phyloP scores from a whole-genome alignment of 768 basidiomycete species.

The Suillus placidus region DNA sequence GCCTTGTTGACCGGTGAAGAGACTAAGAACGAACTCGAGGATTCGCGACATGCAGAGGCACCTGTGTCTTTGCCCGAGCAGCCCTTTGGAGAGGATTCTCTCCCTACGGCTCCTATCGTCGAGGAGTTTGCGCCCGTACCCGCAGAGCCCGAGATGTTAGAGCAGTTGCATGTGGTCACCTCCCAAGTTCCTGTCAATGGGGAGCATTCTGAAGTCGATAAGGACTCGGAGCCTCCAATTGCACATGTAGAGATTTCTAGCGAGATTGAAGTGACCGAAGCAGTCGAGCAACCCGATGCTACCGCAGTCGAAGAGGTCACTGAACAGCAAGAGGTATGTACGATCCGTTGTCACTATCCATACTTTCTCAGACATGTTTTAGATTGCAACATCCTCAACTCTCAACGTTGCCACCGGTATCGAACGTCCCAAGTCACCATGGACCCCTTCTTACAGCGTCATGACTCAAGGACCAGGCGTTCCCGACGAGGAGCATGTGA shows the following conservation, averaged over 20 bases:
- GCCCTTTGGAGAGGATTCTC: neutral
- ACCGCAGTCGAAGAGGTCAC: slow-evolving; percentile 1
- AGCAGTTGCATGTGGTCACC: neutral
- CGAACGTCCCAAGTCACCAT: slow-evolving; percentile 53
- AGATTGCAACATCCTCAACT: neutral
- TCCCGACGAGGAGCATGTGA: slow-evolving; percentile 15
- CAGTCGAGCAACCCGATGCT: neutral
- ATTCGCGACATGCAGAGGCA: neutral
- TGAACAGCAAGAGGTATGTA: slow-evolving; percentile 3
- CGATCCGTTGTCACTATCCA: neutral
- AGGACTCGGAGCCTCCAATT: neutral
- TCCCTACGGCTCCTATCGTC: neutral
- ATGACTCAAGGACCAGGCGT: slow-evolving; percentile 43
- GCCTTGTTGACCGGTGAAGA: neutral
- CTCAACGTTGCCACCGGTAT: slow-evolving; percentile 21
- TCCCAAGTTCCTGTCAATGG: neutral
- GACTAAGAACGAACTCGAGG: neutral
- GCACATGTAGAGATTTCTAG: neutral
- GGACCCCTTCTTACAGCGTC: slow-evolving; percentile 57
- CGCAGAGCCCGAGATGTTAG: slow-evolving; percentile 5
- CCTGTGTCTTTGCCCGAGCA: neutral
- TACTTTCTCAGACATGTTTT: neutral
- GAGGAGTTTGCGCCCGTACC: neutral
- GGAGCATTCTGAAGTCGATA: neutral
- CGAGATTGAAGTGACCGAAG: slow-evolving; percentile 8